Base-by-base conservation (phyloP, 768 basidiomycete genomes). In the Crepidotus variabilis region DNA sequence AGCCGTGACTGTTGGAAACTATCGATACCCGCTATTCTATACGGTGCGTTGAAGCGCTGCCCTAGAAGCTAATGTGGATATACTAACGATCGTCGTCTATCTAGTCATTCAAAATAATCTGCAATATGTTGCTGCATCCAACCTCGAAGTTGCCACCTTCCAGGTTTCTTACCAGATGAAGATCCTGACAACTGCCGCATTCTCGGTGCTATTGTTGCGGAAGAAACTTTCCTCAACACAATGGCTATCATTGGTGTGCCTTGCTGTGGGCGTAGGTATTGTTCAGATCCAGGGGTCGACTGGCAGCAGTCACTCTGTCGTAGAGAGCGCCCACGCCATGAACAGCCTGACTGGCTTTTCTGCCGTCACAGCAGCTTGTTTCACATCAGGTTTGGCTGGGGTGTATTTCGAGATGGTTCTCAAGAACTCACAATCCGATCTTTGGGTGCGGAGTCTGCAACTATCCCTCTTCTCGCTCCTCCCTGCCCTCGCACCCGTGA, bases 81-180 rank as follows among this genome's bases (percentile, higher is more conserved):
- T 43, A 16, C 18, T 43, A 11, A 43, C 39, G n/a, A 43, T 43
- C 11, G 3, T 28, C 4, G 4, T 28, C 28, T 4, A 28, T 28
- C 28, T 28, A 43, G 39, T 94, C 61, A 81, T 96, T 18, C 93
- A 98, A 72, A 98, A 98, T 70, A 90, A 92, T 36, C 84, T 99
- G 20, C 97, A 98, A 71, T 99, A 96, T 71, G 92, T 97, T 61
- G 97, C 97, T 22, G 88, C 96, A 59, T 84, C 85, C 61, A 98
- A 99, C 72, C 84, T 99, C 56, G 92, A 93, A 39, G 95, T 94
- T 52, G 96, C 97, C 11, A 93, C 96, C 2, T 99, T 98, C 75
- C 96, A 98, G 70, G 94, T 98, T 59, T 92, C 91, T 7, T 96
- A 98, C 70, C 94, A 98, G 73, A 95, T 98, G 94, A 98, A 98